Base-by-base conservation (phyloP, 148 eudicot genomes). In the Spergularia marina region DNA sequence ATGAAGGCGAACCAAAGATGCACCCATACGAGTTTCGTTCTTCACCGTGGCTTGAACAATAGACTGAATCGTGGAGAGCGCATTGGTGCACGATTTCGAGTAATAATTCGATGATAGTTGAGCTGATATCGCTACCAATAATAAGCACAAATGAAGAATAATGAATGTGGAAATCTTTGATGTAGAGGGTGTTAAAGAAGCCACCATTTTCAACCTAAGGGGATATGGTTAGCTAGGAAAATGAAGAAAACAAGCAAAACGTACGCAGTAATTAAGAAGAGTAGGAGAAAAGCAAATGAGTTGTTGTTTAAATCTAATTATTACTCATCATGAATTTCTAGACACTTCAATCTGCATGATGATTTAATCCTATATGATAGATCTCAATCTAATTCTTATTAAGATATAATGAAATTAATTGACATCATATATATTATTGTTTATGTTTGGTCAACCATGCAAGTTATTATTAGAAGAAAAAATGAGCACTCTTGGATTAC, bases 21-120 rank as follows among this genome's bases (percentile, higher is more conserved):
- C 90, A 10, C 91, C 94, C 94, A 90, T 90, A 0, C 94, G 94
- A 75, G 82, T 52, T 76, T 90, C 94, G 0, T 53, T 77, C 5
- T 77, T 63, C 4, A 87, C 83, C 0, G 91, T 86, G 1, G 85
- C 18, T 40, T 71, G 66, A 23, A 90, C 94, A 0, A 77, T 86
- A 3, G 86, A 74, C 76, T 83, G 73, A 40, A 90, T 86, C 5
- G 84, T 83, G 4, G 87, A 69, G 57, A 80, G 84, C 7, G 80
- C 83, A 6, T 85, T 88, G 7, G 88, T 80, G 56, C 94, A 90
- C 13, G 89, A 74, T 23, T 64, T 77, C 12, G 82, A 62, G 70
- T 87, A 87, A 64, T 82, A 89, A 8, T 72, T 79, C 10, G 88
- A 67, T 13, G 87, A 70, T 21, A 89, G 53, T 10, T 87, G 89